Conservation (phyloP, 176 grass and related monocot genomes). For the Rhynchospora pubera region DNA sequence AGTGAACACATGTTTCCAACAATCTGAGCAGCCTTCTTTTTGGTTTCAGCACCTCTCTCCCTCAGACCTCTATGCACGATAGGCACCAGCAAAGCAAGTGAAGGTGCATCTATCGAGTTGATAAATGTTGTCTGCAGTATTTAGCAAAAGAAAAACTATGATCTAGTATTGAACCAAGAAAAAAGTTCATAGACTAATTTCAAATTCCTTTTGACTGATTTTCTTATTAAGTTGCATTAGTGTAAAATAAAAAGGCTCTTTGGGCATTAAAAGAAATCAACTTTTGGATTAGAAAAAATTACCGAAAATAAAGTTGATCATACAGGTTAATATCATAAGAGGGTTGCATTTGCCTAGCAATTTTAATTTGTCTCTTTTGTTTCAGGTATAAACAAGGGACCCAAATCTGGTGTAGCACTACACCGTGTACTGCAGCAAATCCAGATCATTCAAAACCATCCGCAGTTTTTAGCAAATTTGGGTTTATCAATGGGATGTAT, state of each 20-base stretch:
- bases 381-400: too few relatives aligned
- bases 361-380: not conserved
- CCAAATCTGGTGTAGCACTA: too few relatives aligned
- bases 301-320: not conserved
- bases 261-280: not conserved
- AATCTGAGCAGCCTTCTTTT: slow-evolving; percentile 97
- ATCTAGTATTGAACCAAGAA: not conserved
- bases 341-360: not conserved
- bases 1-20: slow-evolving; percentile 99
- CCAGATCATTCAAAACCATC: too few relatives aligned
- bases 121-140: slow-evolving; percentile 92
- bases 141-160: slow-evolving; percentile 23
- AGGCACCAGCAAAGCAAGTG: slow-evolving; percentile 84
- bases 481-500: too few relatives aligned
- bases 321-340: not conserved
- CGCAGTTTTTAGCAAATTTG: too few relatives aligned
- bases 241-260: not conserved
- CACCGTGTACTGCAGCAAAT: too few relatives aligned
- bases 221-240: not conserved
- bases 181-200: not conserved
- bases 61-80: slow-evolving; percentile 97
- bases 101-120: slow-evolving; percentile 93
- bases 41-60: slow-evolving; percentile 95
- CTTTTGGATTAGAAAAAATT: not conserved
- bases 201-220: not conserved